Evolutionary conservation across 495 filamentous ascomycete species (phyloP).

Genomic region (Amorphotheca resinae): DNA sequence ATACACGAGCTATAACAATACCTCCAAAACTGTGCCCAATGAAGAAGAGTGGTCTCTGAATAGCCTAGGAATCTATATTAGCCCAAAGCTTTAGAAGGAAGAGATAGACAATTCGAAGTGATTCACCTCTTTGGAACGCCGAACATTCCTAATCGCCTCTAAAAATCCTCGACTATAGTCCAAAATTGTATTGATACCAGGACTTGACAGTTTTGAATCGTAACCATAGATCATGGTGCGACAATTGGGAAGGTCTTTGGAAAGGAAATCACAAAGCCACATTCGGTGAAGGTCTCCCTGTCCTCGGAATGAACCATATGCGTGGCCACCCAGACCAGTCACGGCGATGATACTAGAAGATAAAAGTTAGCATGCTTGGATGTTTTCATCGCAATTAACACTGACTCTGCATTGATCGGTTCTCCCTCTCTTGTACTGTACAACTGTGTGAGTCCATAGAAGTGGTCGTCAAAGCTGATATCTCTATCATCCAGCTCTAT

Average conservation of each 20-base stretch:
- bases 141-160: constrained; percentile 3
- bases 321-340: constrained; percentile 23
- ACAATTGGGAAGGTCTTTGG: constrained; percentile 21
- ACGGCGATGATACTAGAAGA: constrained; percentile 24
- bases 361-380: not conserved
- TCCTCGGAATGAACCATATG: constrained; percentile 27
- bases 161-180: constrained; percentile 7
- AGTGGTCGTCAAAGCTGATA: constrained; percentile 12
- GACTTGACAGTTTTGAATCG: constrained; percentile 21
- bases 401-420: constrained; percentile 2
- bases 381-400: not conserved
- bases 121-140: constrained; percentile 8
- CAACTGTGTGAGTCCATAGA: constrained; percentile 15
- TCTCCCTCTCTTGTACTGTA: not conserved
- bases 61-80: too few relatives aligned
- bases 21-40: constrained; percentile 21
- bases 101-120: not conserved
- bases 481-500: constrained; percentile 7
- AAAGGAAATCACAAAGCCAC: constrained; percentile 30
- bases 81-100: too few relatives aligned
- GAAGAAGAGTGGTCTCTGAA: constrained; percentile 15
- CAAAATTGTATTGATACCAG: constrained; percentile 12
- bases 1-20: constrained; percentile 14
- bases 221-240: constrained; percentile 29
- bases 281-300: constrained; percentile 20